These are phyloP conservation scores for Pseudocercospora fijiensis DNA, from an alignment of 2,329 filamentous ascomycete genomes.

Conservation along the genomic window DNA sequence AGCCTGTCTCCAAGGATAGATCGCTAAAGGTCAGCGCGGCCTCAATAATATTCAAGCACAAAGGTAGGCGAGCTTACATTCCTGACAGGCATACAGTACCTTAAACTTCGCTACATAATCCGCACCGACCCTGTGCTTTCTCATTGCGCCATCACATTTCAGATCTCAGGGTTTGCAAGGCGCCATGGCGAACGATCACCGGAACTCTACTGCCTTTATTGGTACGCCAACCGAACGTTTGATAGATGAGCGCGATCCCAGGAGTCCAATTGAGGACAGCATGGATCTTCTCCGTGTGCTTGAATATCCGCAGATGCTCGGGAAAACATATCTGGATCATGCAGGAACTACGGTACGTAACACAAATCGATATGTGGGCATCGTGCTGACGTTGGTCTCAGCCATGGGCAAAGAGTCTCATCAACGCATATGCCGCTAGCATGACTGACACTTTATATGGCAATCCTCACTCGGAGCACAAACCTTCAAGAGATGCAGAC, in stretches of 20 bases:
- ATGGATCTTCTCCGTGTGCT: slow-evolving; percentile 47
- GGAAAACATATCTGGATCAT: slow-evolving; percentile 74
- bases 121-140: slow-evolving; percentile 4
- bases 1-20: neutral
- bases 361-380: neutral
- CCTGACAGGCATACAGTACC: neutral
- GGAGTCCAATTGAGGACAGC: slow-evolving; percentile 36
- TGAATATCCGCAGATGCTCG: slow-evolving; percentile 47
- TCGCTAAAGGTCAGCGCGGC: neutral
- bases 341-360: slow-evolving; percentile 67
- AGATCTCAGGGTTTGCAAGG: neutral
- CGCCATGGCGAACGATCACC: slow-evolving; percentile 7
- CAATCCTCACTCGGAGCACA: slow-evolving; percentile 84
- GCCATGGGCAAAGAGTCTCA: slow-evolving; percentile 60
- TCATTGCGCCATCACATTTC: slow-evolving; percentile 1
- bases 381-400: slow-evolving; percentile 4
- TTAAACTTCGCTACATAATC: neutral
- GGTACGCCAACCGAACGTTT: slow-evolving; percentile 14
- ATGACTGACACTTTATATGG: slow-evolving; percentile 77
- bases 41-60: neutral
- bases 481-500: slow-evolving; percentile 74
- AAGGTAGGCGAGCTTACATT: neutral
- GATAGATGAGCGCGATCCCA: slow-evolving; percentile 17
- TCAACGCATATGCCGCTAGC: slow-evolving; percentile 72
- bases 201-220: slow-evolving; percentile 2